Evolutionary conservation across 2,329 filamentous ascomycete species (phyloP).

Genomic region (Lachnellula suecica): DNA sequence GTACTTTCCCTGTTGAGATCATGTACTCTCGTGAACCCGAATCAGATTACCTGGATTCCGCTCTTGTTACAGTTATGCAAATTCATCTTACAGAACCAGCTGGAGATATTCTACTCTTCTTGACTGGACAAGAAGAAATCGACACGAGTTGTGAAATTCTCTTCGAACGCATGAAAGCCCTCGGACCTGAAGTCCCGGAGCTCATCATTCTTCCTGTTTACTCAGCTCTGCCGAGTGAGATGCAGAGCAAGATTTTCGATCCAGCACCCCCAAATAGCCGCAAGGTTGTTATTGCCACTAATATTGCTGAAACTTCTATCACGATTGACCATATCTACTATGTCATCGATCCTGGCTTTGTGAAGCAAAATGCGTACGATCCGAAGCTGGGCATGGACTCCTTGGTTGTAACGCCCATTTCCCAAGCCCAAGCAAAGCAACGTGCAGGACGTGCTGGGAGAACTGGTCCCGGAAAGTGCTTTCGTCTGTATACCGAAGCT

Average conservation of each 20-base stretch:
- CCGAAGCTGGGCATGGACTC: constrained; percentile 98
- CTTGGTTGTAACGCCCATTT: constrained; percentile 91
- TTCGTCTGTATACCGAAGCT: constrained; percentile 90
- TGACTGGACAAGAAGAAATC: constrained; percentile 97
- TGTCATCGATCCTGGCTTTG: constrained; percentile 94
- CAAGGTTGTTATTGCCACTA: constrained; percentile 97
- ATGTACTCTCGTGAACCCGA: constrained; percentile 95
- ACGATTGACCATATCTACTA: constrained; percentile 98
- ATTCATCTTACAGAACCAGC: constrained; percentile 91
- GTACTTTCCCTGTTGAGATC: constrained; percentile 93
- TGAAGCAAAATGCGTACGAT: constrained; percentile 97
- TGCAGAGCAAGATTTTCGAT: constrained; percentile 93
- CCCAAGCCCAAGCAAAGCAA: constrained; percentile 94
- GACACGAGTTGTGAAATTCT: constrained; percentile 92
- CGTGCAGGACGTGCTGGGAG: constrained; percentile 88
- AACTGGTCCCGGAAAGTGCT: constrained; percentile 94
- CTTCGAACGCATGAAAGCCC: constrained; percentile 91
- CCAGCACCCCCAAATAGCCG: constrained; percentile 81
- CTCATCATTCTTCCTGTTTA: constrained; percentile 95
- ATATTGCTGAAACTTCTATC: constrained; percentile 96
- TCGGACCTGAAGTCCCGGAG: constrained; percentile 88
- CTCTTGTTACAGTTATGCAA: constrained; percentile 96
- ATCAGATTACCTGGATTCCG: constrained; percentile 90
- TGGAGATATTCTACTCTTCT: constrained; percentile 93
- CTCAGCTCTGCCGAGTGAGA: constrained; percentile 86